These are phyloP conservation scores for Fusarium chuoi DNA, from an alignment of 2,329 filamentous ascomycete species.

Conservation along the genomic window DNA sequence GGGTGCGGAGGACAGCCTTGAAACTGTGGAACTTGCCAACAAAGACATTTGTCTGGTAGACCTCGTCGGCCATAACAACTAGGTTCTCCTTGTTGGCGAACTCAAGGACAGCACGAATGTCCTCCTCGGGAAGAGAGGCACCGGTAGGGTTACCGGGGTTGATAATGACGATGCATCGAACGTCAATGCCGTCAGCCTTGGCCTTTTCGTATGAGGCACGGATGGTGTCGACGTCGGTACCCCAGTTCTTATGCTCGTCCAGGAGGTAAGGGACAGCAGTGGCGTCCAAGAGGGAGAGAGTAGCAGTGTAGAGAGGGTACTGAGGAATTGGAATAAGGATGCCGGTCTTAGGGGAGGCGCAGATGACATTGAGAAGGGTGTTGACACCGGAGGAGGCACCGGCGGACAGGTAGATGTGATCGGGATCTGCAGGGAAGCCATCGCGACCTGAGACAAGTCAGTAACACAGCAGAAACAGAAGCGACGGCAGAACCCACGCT, in stretches of 20 bases:
- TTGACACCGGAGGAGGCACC: conserved; percentile 96
- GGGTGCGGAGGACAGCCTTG: conserved; percentile 84
- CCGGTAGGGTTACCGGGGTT: conserved; percentile 99
- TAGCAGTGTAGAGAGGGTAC: conserved; percentile 97
- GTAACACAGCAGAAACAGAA: not conserved
- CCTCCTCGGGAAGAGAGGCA: conserved; percentile 79
- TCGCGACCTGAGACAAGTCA: conserved; percentile 71
- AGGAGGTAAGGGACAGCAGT: conserved; percentile 93
- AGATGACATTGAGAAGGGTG: conserved; percentile 91
- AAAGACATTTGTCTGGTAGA: conserved; percentile 99
- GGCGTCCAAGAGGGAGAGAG: conserved; percentile 85
- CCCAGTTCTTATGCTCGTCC: conserved; percentile 87
- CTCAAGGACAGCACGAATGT: conserved; percentile 86
- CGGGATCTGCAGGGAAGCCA: conserved; percentile 83
- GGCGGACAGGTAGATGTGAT: conserved; percentile 88
- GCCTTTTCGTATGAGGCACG: conserved; percentile 78
- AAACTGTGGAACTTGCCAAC: conserved; percentile 94
- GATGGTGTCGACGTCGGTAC: conserved; percentile 85
- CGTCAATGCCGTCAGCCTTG: conserved; percentile 80
- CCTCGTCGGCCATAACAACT: conserved; percentile 94
- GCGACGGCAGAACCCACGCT: conserved; percentile 65
- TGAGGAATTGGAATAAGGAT: conserved; percentile 96
- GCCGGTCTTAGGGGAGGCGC: conserved; percentile 78
- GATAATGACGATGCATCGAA: conserved; percentile 94
- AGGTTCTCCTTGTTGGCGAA: conserved; percentile 87